These are phyloP conservation scores for Cystobasidiopsis lactophilus DNA, from an alignment of 768 basidiomycete genomes.

Conservation along the genomic window DNA sequence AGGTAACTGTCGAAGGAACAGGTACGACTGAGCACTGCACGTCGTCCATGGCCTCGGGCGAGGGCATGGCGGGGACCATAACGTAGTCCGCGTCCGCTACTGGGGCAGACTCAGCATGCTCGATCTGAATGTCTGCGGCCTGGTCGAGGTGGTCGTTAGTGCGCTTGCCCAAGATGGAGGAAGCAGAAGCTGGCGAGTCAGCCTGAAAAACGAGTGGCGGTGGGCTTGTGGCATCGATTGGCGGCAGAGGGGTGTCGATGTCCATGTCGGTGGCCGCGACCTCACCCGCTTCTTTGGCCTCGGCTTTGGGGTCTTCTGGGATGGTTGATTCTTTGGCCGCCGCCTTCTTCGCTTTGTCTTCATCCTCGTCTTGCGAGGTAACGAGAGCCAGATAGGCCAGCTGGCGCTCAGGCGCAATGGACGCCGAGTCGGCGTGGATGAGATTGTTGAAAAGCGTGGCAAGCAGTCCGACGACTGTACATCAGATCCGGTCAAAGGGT, in stretches of 20 bases:
- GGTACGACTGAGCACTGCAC: no score
- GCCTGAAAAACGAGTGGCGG: neutral
- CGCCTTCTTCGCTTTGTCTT: constrained; percentile 29
- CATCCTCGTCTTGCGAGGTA: constrained; percentile 73
- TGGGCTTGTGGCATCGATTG: constrained; percentile 1
- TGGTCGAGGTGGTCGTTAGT: constrained; percentile 8
- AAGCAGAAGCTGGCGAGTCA: neutral
- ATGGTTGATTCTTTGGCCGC: neutral
- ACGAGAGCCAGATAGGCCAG: constrained; percentile 77
- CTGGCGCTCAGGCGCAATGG: constrained; percentile 65
- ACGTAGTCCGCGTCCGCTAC: neutral
- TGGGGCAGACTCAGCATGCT: neutral
- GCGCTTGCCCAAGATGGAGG: constrained; percentile 17
- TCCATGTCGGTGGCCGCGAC: neutral
- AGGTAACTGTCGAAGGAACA: no score
- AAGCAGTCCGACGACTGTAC: constrained; percentile 53
- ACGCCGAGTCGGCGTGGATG: constrained; percentile 39
- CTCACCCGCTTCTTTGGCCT: neutral
- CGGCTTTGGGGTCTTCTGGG: neutral
- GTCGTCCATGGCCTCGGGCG: no score
- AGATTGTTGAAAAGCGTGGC: constrained; percentile 56
- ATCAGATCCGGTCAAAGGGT: neutral
- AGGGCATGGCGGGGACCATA: no score
- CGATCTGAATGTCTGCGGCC: neutral
- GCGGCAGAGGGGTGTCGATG: constrained; percentile 1